Base-by-base conservation (phyloP, 2,329 filamentous ascomycete genomes). In the Myriosclerotinia scirpicola region DNA sequence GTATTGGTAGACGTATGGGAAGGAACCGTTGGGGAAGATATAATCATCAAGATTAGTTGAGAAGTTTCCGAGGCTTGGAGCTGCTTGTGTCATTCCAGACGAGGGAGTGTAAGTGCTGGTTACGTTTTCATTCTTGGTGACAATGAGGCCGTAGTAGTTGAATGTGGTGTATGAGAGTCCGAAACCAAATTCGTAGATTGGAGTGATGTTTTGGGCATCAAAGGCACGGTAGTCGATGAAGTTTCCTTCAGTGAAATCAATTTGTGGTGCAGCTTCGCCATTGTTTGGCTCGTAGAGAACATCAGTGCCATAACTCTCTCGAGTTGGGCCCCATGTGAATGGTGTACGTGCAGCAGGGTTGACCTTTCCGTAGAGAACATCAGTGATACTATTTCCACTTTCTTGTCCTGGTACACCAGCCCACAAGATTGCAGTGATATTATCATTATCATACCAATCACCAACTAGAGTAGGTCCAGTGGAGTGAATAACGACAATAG, bases 401-500 rank as follows among this genome's bases (percentile, higher is more conserved):
- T 97, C 90, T 76, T 96, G 89, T 14, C 93, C 93, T 0, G 92
- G 92, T 22, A 93, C 79, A 73, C 91, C 90, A 44, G 91, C 91
- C 85, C 90, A 95, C 1, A 96, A 76, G 64, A 96, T 92, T 50
- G 91, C 92, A 0, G 91, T 93, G 59, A 96, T 83, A 77, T 96
- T 96, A 46, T 87, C 85, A 77, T 87, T 88, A 63, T 90, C 80
- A 73, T 90, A 88, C 83, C 88, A 94, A 12, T 91, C 85, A 15
- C 87, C 86, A 34, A 97, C 79, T 0, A 96, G 80, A 5, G 96
- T 90, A 0, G 93, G 87, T 0, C 93, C 93, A 4, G 89, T 86
- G 1, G 90, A 92, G 81, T 98, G 94, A 67, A 98, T 89, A 67
- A 97, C 87, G 20, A 98, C 91, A 68, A 98, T 90, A 15, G 93